Base-by-base conservation (phyloP, 805 yeast genomes). In the Komagataella ulmi region DNA sequence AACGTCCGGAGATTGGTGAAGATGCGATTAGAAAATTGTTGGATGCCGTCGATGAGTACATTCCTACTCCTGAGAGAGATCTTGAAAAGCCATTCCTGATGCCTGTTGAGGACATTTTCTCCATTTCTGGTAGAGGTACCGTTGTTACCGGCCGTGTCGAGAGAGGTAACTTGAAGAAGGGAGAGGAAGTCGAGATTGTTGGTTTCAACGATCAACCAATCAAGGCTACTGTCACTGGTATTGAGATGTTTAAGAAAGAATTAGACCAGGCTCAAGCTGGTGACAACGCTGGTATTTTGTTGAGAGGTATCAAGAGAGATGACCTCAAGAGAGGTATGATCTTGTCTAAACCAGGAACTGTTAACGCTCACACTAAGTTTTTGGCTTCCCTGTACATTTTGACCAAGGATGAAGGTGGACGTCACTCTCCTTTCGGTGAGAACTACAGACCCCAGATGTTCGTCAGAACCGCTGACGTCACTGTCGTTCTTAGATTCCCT, bases 191-290 rank as follows among this genome's bases (percentile, higher is more conserved):
- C 62, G 98, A 93, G 79, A 83, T 93, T 68, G 97, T 93, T 57
- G 99, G 99, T 66, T 80, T 76, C 79, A 83, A 85, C 73, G 81
- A 82, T 61, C 80, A 80, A 67, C 91, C 95, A 59, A 69, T 87
- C 71, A 91, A 89, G 83, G 82, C 97, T 62, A 88, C 85, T 57
- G 97, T 90, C 57, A 93, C 99, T 53, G 98, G 98, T 74, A 88
- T 93, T 66, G 99, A 93, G 80, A 91, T 90, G 97, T 93, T 93
- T 83, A 90, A 89, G 83, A 93, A 93, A 80, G 98, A 93, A 71
- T 83, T 93, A 65, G 98, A 90, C 74, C 79, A 82, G 64, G 98
- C 98, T 59, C 85, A 85, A 83, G 99, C 97, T 65, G 99, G 99
- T 79, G 99, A 93, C 76, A 93, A 95, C 72, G 95, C 96, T 69